Base-by-base conservation (phyloP, 1,284 basidiomycete genomes). In the Fomitiporia mediterranea region DNA sequence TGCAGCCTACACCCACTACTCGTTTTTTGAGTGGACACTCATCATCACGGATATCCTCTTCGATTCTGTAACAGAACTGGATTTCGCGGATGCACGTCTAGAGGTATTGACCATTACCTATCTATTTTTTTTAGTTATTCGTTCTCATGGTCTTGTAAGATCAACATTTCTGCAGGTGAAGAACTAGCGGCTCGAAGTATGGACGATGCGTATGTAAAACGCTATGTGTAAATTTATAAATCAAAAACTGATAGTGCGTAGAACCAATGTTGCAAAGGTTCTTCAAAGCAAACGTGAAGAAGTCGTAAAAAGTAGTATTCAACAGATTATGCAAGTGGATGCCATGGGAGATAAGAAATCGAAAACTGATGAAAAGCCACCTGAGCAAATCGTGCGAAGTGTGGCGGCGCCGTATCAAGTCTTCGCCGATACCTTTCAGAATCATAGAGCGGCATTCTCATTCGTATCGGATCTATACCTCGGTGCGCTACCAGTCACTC, bases 21-120 rank as follows among this genome's bases (percentile, higher is more conserved):
- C 86, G 50, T 85, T 94, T 68, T 89, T 91, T 61, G 92, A 96
- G 70, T 96, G 92, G 92, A 75, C 76, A 1, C 80, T 95, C 49
- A 91, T 95, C 44, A 66, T 89, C 52, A 78, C 88, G 59, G 92
- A 96, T 61, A 75, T 95, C 25, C 63, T 82, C 13, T 95, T 86
- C 63, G 93, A 95, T 67, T 83, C 89, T 0, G 69, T 86, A 7
- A 68, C 80, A 0, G 78, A 79, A 51, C 69, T 76, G 17, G 91
- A 94, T 62, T 81, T 94, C 56, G 70, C 68, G 51, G 72, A 77
- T 40, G 72, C 74, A 9, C 71, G 78, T 57, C 64, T 87, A 23
- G 74, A 83, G 70, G 86, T 80, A 46, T 28, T 30, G 44, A n/a
- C 2, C 27, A 2, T 11, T 28, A 23, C 27, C 7, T 27, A 2